phyloP scores from a whole-genome alignment of 176 grass and related monocot species.

The Bonia amplexicaulis region DNA sequence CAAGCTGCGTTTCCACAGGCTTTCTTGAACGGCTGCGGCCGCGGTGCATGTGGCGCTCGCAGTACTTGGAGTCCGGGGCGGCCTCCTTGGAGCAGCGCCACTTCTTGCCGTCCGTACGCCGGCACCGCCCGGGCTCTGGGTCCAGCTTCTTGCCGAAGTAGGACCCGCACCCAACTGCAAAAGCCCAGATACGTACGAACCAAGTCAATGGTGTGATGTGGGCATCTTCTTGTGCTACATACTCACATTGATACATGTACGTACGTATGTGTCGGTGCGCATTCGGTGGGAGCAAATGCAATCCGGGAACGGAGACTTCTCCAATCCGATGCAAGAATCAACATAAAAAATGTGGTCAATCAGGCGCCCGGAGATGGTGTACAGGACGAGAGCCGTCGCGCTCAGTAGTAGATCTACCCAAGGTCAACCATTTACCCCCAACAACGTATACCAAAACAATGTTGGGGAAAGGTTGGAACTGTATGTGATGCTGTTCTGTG shows the following conservation, averaged over 20 bases:
- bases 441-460: background rate
- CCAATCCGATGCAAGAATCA: constrained; percentile 18
- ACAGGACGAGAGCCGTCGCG: background rate
- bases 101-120: constrained; percentile 97
- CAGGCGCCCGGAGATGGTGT: background rate
- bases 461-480: background rate
- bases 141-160: constrained; percentile 95
- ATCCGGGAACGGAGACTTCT: constrained; percentile 2
- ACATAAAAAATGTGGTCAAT: background rate
- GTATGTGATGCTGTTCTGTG: background rate
- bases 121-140: constrained; percentile 86
- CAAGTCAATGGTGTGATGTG: constrained; percentile 1
- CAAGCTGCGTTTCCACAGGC: constrained; percentile 91
- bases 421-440: background rate
- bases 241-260: background rate
- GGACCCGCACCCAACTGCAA: constrained; percentile 63
- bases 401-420: constrained; percentile 10
- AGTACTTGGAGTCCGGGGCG: constrained; percentile 87
- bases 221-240: background rate
- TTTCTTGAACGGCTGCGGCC: constrained; percentile 99
- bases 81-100: constrained; percentile 96
- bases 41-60: constrained; percentile 96
- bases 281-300: background rate
- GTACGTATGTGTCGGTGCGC: constrained; percentile 32
- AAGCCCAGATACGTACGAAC: background rate